Conservation (phyloP, 148 eudicot species). For the Vaccinium myrtillus region DNA sequence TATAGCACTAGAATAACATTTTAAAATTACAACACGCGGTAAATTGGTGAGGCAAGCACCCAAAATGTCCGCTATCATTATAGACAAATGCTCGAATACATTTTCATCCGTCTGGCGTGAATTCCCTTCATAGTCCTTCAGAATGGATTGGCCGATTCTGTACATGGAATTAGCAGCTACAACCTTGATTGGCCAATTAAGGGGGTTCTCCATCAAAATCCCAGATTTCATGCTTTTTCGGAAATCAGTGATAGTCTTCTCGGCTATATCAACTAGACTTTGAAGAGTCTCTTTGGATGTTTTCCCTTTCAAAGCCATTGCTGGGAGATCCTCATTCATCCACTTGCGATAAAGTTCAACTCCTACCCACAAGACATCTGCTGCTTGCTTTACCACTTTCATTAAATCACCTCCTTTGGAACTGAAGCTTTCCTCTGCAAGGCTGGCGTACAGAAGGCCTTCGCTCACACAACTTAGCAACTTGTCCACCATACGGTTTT, state of each 20-base stretch:
- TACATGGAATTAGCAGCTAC: slow-evolving; percentile 29
- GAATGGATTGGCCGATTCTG: slow-evolving; percentile 16
- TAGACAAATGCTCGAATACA: slow-evolving; percentile 11
- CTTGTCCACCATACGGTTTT: neutral
- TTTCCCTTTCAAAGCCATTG: neutral
- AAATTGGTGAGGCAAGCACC: slow-evolving; percentile 29
- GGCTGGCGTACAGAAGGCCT: neutral
- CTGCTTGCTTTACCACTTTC: neutral
- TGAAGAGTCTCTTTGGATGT: neutral
- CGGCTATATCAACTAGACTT: neutral
- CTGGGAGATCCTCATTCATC: neutral
- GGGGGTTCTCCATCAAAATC: neutral
- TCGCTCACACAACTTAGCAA: neutral
- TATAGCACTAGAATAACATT: slow-evolving; percentile 16
- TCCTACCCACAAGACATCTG: neutral
- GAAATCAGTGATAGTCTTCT: neutral
- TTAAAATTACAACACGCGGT: slow-evolving; percentile 7
- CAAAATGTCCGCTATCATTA: slow-evolving; percentile 21
- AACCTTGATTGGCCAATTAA: slow-evolving; percentile 8
- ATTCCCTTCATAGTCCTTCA: neutral
- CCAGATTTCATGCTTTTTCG: neutral
- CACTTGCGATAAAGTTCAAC: neutral
- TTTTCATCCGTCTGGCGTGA: neutral
- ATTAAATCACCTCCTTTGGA: neutral
- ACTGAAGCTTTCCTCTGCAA: neutral